A percentile compares a stretch with the other conserved stretches of the same genome.
Evolutionary conservation across 2,329 filamentous ascomycete genomes (phyloP).

Genomic region (Fusarium sarcochroum): DNA sequence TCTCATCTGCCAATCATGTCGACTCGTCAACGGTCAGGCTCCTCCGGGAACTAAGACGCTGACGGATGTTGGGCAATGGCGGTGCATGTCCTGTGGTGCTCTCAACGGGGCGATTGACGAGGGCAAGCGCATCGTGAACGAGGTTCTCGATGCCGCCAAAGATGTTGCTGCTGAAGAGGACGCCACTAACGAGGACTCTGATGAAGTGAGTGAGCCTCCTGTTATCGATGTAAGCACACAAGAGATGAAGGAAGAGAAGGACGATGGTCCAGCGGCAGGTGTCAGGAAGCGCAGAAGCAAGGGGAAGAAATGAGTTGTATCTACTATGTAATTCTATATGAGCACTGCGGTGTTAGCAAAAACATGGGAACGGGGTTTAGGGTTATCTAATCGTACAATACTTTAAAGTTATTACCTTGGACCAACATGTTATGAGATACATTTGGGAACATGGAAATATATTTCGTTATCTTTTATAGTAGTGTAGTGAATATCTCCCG

Average conservation of each 20-base stretch:
- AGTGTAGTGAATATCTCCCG: neutral
- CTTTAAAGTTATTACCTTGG: neutral
- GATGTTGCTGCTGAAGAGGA: slow-evolving; percentile 34
- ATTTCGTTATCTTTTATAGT: neutral
- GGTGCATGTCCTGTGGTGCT: slow-evolving; percentile 86
- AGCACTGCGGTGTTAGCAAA: slow-evolving; percentile 11
- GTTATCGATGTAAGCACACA: slow-evolving; percentile 33
- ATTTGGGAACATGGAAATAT: neutral
- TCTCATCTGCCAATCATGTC: slow-evolving; percentile 85
- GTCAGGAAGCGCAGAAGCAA: slow-evolving; percentile 48
- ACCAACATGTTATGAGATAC: neutral
- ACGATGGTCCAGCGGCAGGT: slow-evolving; percentile 41
- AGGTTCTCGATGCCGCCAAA: slow-evolving; percentile 63
- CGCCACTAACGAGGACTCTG: slow-evolving; percentile 16
- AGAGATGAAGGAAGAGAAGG: slow-evolving; percentile 29
- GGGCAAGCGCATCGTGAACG: slow-evolving; percentile 77
- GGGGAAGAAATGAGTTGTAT: slow-evolving; percentile 44
- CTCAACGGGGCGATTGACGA: slow-evolving; percentile 88
- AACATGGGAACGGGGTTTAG: slow-evolving; percentile 17
- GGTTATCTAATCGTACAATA: slow-evolving; percentile 11
- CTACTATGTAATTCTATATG: slow-evolving; percentile 28
- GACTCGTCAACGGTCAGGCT: slow-evolving; percentile 94
- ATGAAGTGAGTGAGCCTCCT: slow-evolving; percentile 7
- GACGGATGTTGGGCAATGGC: slow-evolving; percentile 88
- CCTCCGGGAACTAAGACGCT: slow-evolving; percentile 85